Evolutionary conservation across 2,329 filamentous ascomycete species (phyloP), one percentile per base, ranked within the genome.

Genomic region (Colletotrichum noveboracense): DNA sequence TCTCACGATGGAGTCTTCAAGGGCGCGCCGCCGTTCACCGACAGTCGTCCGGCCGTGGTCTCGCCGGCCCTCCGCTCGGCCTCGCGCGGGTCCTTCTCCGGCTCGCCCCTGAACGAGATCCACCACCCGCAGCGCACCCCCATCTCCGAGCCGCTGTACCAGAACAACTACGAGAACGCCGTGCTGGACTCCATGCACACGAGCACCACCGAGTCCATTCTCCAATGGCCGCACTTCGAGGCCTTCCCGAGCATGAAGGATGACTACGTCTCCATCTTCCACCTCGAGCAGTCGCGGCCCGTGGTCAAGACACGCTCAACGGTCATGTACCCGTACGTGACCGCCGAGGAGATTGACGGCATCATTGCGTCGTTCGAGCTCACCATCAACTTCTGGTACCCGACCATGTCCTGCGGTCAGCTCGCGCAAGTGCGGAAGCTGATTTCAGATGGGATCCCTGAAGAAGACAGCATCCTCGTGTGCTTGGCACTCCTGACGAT

Each of bases 381-480:
- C 4, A 86, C 84, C 38, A 82, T 89, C 56, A 90, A 90, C 79
- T 89, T 89, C 64, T 90, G 88, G 87, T 90, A 90, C 71, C 89
- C 88, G 0, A 88, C 87, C 7, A 85, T 89, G 81, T 87, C 87
- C 0, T 83, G 82, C 58, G 74, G 77, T 0, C 87, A 86, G 30
- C 78, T 88, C 1, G 77, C 82, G 2, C 78, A 77, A 26, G 79
- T 86, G 6, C 81, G 84, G 8, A 62, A 70, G 1, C 81, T 81
- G 3, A 79, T 89, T 3, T 74, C 81, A 6, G 78, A 77, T 1
- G 85, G 84, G 0, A 82, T 83, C 8, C 81, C 85, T 0, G 81
- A 82, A 5, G 85, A 87, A 5, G 81, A 86, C 43, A 82, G 79
- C 5, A 81, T 84, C 0, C 79, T 83, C 4, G 83, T 82, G 3